Evolutionary conservation across 2,329 filamentous ascomycete genomes (phyloP), one percentile per base, ranked within the genome.

Genomic region (Lachnellula hyalina): DNA sequence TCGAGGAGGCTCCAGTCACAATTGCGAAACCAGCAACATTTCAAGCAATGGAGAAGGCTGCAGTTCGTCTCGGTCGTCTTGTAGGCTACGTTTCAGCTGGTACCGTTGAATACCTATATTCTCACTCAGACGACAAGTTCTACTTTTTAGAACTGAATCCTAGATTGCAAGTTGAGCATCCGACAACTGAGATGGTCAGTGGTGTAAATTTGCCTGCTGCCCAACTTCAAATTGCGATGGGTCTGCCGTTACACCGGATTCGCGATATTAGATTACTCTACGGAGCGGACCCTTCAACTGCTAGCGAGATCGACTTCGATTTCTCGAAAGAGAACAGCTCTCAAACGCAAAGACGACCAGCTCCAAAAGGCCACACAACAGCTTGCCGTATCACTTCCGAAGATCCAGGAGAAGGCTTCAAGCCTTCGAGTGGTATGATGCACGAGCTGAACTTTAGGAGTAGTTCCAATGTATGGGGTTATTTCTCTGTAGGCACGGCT

Each of bases 71-170:
- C 36, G 94, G 94, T 67, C 87, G 84, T 71, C 84, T 99, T 41
- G 94, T 99, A 70, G 94, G 94, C 65, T 99, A 99, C 76, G 95
- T 99, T 66, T 99, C 94, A 14, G 94, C 94, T 21, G 94, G 94
- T 80, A 99, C 94, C 34, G 95, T 99, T 57, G 94, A 99, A 77
- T 99, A 99, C 73, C 84, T 99, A 48, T 99, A 99, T 80, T 99
- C 94, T 42, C 91, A 99, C 74, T 79, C 90, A 17, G 94, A 99
- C 65, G 91, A 97, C 81, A 94, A 96, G 75, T 99, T 99, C 79
- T 99, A 97, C 82, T 99, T 99, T 79, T 79, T 99, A 62, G 94
- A 99, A 77, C 77, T 99, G 70, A 99, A 99, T 79, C 94, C 94
- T 49, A 90, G 94, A 90, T 87, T 99, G 53, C 94, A 99, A 77